Evolutionary conservation across 345 rosid genomes (phyloP), one percentile per base, ranked within the genome.

Genomic region (Eucalyptus tenuipes): DNA sequence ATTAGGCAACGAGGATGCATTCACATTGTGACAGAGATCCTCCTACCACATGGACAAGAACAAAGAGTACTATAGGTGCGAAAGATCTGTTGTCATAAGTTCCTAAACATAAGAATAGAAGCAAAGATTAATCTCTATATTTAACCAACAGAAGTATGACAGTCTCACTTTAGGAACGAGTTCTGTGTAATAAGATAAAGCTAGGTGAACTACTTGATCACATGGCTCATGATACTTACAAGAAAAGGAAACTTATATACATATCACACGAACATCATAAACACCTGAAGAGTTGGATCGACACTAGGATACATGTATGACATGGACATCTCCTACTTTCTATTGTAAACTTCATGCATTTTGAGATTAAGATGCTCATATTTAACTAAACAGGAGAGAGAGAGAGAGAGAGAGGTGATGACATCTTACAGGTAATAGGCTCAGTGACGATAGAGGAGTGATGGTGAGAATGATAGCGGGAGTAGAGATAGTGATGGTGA

Each of bases 381-480:
- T 64, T 64, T 64, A 64, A 64, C 20, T 4, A n/a, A 7, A n/a
- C 37, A n/a, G 37, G 71, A 29, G 71, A 13, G 37, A 13, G 37
- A 29, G 37, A 29, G 71, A 13, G 17, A 61, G 31, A 12, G 33
- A 29, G 31, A 13, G 33, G 9, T n/a, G 71, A 49, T 87, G 57
- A 52, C 42, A 27, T 45, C 91, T 89, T 91, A 95, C 97, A 94
- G 25, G 97, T 94, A 86, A 95, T 97, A 29, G 99, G 98, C 89
- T 97, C 97, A 31, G 98, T 96, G 92, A 91, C 97, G 11, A 96
- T 92, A 80, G 99, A 97, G 68, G 98, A 94, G 90, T 96, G 98
- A 87, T 95, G 99, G 49, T 97, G 99, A n/a, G 99, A 97, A 86
- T 96, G 99, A 90, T 97, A 96, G 80, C 98, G 97, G 50, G 98